Base-by-base conservation (phyloP, 306 rosid genomes). In the Quercus aquifolioides region DNA sequence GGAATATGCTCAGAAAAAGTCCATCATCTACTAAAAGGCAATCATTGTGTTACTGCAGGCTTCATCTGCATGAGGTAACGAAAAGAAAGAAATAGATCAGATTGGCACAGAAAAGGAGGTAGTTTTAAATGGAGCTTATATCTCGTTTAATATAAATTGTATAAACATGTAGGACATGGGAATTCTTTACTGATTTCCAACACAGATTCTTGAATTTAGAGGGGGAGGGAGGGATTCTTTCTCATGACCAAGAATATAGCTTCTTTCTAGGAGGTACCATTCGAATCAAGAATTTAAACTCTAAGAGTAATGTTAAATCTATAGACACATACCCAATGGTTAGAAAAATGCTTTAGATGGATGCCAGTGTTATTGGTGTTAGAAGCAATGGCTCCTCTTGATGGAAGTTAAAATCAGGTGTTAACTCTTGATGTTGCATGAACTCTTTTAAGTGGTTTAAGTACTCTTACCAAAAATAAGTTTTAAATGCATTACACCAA, bases 1-100 rank as follows among this genome's bases (percentile, higher is more conserved):
- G 30, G 5, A 59, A 23, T 55, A 30, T 80, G 55, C 65, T 65
- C 83, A 82, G 55, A 63, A 82, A 69, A 52, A 28, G 25, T 54
- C 41, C 79, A 64, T 82, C 57, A 21, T 59, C 5, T 59, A 23
- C 65, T 20, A 25, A 23, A 28, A 59, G 23, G 31, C 0, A 59
- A 23, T 26, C 65, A 59, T 59, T 23, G 31, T 59, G 64, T 59
- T 57, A 23, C 5, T 9, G 72, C 26, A 10, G 72, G 72, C 72
- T 68, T 68, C 52, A 68, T 35, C 72, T 35, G 49, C 52, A 19
- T 67, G 72, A 19, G 52, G 23, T 28, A 31, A 67, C 14, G 6
- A 28, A 63, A 62, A 62, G 51, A 65, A 8, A 67, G 12, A 33
- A 35, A 35, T 19, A 68, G 72, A 35, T 68, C 46, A 68, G 51